phyloP scores from a whole-genome alignment of 2,329 filamentous ascomycete genomes.

The Fusarium keratoplasticum region DNA sequence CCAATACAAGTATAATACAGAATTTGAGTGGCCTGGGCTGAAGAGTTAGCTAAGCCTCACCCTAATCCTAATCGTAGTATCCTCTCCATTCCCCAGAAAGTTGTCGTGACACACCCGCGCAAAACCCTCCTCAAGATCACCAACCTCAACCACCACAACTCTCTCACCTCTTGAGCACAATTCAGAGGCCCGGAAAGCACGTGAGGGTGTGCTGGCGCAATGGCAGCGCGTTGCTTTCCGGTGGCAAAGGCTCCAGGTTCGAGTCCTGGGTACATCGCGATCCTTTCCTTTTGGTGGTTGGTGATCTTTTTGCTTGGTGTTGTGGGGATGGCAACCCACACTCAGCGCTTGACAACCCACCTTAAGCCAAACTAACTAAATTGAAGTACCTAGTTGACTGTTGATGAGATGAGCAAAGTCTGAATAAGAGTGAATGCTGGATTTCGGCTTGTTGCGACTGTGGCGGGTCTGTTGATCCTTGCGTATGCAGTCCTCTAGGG shows the following conservation, averaged over 20 bases:
- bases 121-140: neutral
- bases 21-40: neutral
- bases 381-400: neutral
- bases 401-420: neutral
- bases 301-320: neutral
- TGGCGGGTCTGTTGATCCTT: neutral
- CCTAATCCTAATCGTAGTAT: neutral
- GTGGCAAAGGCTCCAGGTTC: slow-evolving; percentile 52
- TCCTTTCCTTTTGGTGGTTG: neutral
- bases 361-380: neutral
- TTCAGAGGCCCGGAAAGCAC: neutral
- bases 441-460: neutral
- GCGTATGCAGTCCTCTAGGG: neutral
- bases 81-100: neutral
- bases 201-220: slow-evolving; percentile 31
- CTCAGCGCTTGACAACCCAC: neutral
- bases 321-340: neutral
- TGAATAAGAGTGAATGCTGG: neutral
- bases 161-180: neutral
- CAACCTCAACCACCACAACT: neutral
- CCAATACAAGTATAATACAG: neutral
- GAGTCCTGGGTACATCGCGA: slow-evolving; percentile 47
- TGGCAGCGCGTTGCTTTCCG: slow-evolving; percentile 49
- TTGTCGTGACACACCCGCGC: neutral
- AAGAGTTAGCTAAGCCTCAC: neutral